Base-by-base conservation (phyloP, 2,329 filamentous ascomycete genomes). In the Aspergillus phoenicis region DNA sequence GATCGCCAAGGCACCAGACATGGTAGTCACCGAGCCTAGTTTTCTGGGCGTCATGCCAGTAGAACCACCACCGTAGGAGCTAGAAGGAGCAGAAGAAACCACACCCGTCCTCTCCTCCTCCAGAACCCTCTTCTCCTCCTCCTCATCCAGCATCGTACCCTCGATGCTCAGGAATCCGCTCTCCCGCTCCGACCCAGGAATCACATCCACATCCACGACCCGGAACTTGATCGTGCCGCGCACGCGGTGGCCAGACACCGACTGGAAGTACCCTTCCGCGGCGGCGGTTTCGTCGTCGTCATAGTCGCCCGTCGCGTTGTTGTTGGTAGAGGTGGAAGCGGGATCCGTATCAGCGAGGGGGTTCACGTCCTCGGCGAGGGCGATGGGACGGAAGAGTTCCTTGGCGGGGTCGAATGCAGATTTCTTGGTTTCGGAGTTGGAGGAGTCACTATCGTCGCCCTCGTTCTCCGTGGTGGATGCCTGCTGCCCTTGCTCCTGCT, bases 151-250 rank as follows among this genome's bases (percentile, higher is more conserved):
- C 84, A 97, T 89, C n/a, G 91, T 96, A 26, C 93, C 94, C 74
- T 95, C 90, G 63, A 97, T 88, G 67, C 89, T 93, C 62, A 97
- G 78, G 73, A 94, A 95, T 10, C 90, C 91, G 62, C 89, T 89
- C 55, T 83, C 82, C 56, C 87, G 87, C 65, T 90, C 91, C 51
- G 87, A 84, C 28, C 88, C 89, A 0, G 91, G 89, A 68, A 81
- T 81, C 24, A 81, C 73, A 68, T 97, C 93, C 64, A 95, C 91
- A 73, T 96, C 91, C 67, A 89, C 87, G 71, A 97, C 91, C 65
- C 88, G 85, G 77, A 97, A 96, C 57, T 84, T 84, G 39, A 96
- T 77, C 70, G 85, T 86, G 11, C 90, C 90, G 59, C 86, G 84
- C 59, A 97, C 83, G 66, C 85, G 88, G 38, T 87, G 82, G 1